Evolutionary conservation across 306 rosid genomes (phyloP).

Genomic region (Mucuna pruriens): DNA sequence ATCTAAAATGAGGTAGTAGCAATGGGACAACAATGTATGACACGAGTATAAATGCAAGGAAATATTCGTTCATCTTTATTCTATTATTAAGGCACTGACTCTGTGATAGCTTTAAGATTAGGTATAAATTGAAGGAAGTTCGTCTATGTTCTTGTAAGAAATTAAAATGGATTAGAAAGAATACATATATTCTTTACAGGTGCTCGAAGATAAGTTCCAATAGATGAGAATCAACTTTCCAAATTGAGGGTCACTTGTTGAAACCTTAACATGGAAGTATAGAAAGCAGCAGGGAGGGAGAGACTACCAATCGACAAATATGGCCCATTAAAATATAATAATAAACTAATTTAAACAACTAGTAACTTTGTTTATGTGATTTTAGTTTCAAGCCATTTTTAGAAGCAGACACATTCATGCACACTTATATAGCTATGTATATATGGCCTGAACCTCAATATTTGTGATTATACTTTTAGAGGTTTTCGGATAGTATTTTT

Average conservation of each 20-base stretch:
- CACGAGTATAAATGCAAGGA: neutral
- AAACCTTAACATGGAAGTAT: constrained; percentile 1
- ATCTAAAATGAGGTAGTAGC: neutral
- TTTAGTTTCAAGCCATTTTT: neutral
- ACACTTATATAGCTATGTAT: neutral
- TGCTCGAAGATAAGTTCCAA: neutral
- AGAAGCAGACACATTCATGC: neutral
- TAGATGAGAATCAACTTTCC: neutral
- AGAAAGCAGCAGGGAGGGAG: neutral
- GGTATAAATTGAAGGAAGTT: neutral
- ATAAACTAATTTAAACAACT: neutral
- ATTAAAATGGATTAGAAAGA: neutral
- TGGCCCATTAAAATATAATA: neutral
- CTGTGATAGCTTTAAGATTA: neutral
- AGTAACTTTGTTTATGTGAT: neutral
- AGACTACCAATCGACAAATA: too few relatives aligned
- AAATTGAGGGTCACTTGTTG: neutral
- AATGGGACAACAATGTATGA: neutral
- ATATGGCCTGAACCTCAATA: neutral
- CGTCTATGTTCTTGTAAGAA: neutral
- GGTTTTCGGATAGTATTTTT: neutral
- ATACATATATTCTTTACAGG: neutral
- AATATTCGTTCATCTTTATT: neutral
- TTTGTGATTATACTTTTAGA: constrained; percentile 10
- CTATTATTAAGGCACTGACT: neutral